A percentile compares a stretch with the other conserved stretches of the same genome.
These are phyloP conservation scores for Trichoderma pleuroti DNA, from an alignment of 2,329 filamentous ascomycete species.

Conservation along the genomic window DNA sequence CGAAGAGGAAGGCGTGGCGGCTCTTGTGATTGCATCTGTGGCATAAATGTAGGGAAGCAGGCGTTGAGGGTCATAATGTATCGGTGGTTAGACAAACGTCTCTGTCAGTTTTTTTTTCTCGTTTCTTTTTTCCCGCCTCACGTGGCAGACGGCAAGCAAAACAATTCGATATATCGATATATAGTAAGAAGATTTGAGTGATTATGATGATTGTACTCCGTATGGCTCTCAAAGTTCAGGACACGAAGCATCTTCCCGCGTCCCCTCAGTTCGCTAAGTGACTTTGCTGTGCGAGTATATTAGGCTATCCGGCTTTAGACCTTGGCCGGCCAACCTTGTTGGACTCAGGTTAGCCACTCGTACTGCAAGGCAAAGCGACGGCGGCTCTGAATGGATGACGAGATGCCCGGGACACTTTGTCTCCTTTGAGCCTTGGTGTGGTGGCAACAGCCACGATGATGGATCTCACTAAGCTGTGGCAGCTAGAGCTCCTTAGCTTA, in stretches of 20 bases:
- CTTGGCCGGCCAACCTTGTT: not conserved
- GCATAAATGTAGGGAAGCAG: constrained; percentile 52
- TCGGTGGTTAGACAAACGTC: constrained; percentile 30
- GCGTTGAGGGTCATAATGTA: constrained; percentile 38
- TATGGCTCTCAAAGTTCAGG: not conserved
- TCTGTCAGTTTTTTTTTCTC: constrained; percentile 9
- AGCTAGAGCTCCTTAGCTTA: not conserved
- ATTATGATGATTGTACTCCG: not conserved
- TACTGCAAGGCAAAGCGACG: not conserved
- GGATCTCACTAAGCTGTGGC: constrained; percentile 5
- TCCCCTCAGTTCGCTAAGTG: not conserved
- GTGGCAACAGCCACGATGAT: constrained; percentile 4
- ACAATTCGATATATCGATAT: not conserved
- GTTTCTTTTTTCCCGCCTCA: not conserved
- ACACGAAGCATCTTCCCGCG: not conserved
- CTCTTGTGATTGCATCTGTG: constrained; percentile 78
- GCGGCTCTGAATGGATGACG: not conserved
- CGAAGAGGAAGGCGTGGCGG: constrained; percentile 88
- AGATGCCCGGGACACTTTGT: not conserved
- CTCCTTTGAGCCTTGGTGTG: not conserved
- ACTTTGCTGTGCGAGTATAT: not conserved
- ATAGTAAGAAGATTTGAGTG: not conserved
- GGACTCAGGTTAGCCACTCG: not conserved
- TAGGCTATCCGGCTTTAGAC: not conserved
- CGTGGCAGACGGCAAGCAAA: constrained; percentile 12